Percentiles rank a stretch among this genome's conserved stretches.
Evolutionary conservation across 768 basidiomycete species (phyloP).

Genomic region (Paxillus involutus): DNA sequence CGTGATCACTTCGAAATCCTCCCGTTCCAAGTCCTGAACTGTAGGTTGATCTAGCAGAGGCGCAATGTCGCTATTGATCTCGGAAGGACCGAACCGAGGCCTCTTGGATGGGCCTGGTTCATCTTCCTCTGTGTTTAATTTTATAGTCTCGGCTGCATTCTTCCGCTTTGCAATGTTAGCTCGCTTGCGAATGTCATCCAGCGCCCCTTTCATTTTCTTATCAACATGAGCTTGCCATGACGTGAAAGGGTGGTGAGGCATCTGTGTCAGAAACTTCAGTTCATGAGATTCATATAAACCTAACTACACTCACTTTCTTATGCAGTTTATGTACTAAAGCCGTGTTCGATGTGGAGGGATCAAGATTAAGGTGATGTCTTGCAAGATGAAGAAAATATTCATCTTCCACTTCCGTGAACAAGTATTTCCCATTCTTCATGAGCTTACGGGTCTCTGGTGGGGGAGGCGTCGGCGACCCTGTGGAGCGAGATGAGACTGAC

Average conservation of each 20-base stretch:
- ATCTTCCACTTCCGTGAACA: conserved; percentile 51
- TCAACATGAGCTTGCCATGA: conserved; percentile 53
- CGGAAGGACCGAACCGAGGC: neutral
- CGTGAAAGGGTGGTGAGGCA: conserved; percentile 53
- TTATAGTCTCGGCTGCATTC: conserved; percentile 5
- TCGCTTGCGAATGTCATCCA: conserved; percentile 51
- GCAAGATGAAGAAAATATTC: conserved; percentile 48
- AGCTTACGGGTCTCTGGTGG: conserved; percentile 30
- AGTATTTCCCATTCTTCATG: conserved; percentile 33
- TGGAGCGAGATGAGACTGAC: conserved; percentile 1
- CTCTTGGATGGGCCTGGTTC: conserved; percentile 3
- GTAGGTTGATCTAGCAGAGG: neutral
- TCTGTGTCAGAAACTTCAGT: conserved; percentile 35
- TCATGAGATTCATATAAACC: neutral
- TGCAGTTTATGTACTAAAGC: conserved; percentile 40
- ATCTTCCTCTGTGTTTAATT: neutral
- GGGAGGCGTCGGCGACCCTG: conserved; percentile 49
- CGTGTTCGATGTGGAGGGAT: conserved; percentile 42
- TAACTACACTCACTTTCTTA: conserved; percentile 41
- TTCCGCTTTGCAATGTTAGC: conserved; percentile 54
- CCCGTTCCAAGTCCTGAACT: conserved; percentile 16
- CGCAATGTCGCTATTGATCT: neutral
- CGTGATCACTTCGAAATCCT: conserved; percentile 53
- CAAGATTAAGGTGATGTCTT: conserved; percentile 44
- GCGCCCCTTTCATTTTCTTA: conserved; percentile 30